A percentile compares a stretch with the other conserved stretches of the same genome.
Conservation (phyloP, 2,329 filamentous ascomycete species). For the Penicillium decumbens region DNA sequence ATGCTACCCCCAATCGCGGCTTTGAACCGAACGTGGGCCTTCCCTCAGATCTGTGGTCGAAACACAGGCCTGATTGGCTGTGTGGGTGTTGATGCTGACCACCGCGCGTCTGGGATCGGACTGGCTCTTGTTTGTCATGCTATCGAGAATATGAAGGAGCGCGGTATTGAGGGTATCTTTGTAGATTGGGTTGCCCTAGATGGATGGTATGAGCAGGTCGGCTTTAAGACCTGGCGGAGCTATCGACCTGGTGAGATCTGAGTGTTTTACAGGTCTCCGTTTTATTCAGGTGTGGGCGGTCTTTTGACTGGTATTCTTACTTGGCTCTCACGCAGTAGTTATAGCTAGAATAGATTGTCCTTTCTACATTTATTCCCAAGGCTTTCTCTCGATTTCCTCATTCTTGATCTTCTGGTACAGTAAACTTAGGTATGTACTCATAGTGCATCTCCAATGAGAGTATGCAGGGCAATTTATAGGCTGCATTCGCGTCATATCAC, state of each 20-base stretch:
- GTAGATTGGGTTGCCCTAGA: slow-evolving; percentile 44
- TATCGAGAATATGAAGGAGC: slow-evolving; percentile 41
- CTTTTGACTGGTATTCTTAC: neutral
- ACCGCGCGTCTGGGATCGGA: slow-evolving; percentile 40
- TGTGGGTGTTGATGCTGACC: slow-evolving; percentile 41
- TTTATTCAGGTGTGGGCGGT: neutral
- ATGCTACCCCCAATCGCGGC: slow-evolving; percentile 37
- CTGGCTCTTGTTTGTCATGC: slow-evolving; percentile 43
- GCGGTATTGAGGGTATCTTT: slow-evolving; percentile 42
- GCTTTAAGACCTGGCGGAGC: slow-evolving; percentile 39
- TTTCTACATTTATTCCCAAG: neutral
- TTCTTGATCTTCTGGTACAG: too few relatives aligned
- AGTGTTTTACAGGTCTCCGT: neutral
- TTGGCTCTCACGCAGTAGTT: too few relatives aligned
- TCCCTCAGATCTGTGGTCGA: slow-evolving; percentile 38
- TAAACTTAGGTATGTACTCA: too few relatives aligned
- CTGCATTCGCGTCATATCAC: too few relatives aligned
- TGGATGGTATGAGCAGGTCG: slow-evolving; percentile 45
- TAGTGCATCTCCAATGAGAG: too few relatives aligned
- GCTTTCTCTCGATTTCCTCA: neutral
- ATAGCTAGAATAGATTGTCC: neutral
- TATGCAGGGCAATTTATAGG: too few relatives aligned
- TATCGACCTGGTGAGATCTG: slow-evolving; percentile 34
- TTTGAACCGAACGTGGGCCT: slow-evolving; percentile 36
- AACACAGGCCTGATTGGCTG: slow-evolving; percentile 45